Conservation (phyloP, 1,284 basidiomycete genomes). For the Wallemia hederae region DNA sequence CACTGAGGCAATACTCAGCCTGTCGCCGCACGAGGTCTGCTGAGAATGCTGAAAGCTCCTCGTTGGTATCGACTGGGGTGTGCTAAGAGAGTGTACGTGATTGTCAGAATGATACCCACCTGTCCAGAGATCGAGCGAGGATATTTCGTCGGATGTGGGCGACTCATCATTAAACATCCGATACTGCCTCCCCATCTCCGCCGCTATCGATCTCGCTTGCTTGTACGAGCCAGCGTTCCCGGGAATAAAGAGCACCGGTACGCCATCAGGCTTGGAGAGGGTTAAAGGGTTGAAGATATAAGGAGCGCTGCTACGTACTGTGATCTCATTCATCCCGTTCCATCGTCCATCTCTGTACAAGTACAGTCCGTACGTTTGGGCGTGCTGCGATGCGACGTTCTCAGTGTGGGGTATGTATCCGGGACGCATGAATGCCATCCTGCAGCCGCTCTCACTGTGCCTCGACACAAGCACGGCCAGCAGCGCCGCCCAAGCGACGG, state of each 20-base stretch:
- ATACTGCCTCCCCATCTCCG: conserved; percentile 55
- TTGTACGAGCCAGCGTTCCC: conserved; percentile 88
- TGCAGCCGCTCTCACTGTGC: neutral
- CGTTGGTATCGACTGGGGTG: conserved; percentile 85
- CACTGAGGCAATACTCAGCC: conserved; percentile 39
- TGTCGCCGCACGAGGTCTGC: conserved; percentile 63
- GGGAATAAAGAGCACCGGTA: conserved; percentile 79
- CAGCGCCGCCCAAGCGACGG: neutral
- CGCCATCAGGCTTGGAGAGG: conserved; percentile 22
- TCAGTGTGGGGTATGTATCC: conserved; percentile 41
- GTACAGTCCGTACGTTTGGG: conserved; percentile 48
- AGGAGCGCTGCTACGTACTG: conserved; percentile 7
- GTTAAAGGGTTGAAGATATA: neutral
- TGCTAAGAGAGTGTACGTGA: no score
- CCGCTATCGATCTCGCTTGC: conserved; percentile 82
- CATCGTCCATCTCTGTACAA: conserved; percentile 73
- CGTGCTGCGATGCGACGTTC: conserved; percentile 35
- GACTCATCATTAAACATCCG: conserved; percentile 24
- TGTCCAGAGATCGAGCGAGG: conserved; percentile 53
- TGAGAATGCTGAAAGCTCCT: conserved; percentile 88
- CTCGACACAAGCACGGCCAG: neutral
- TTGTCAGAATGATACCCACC: conserved; percentile 26
- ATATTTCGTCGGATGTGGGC: conserved; percentile 22
- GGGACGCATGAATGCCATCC: conserved; percentile 89
- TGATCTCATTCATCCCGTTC: conserved; percentile 32